Base-by-base conservation (phyloP, 768 basidiomycete species). In the Collybiopsis luxurians region DNA sequence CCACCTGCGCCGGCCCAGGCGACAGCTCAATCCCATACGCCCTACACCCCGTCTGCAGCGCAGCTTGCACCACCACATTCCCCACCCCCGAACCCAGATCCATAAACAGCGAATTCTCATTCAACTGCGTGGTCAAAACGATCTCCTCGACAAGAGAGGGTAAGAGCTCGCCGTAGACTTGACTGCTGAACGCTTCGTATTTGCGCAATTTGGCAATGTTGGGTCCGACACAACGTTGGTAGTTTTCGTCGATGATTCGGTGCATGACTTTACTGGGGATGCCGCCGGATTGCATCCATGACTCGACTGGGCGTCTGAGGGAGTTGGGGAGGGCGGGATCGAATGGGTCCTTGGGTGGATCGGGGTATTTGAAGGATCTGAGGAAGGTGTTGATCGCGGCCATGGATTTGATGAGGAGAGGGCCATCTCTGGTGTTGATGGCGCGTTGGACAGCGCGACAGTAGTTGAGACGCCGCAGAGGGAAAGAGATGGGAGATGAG, bases 191-290 rank as follows among this genome's bases (percentile, higher is more conserved):
- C 28, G 91, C 84, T 64, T 84, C 82, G 69, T 98, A 95, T 62
- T 86, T 83, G 65, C 81, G 86, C 53, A 98, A 79, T 56, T 79
- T 81, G 52, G 84, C 82, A n/a, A 95, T 84, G 63, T 90, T 84
- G 0, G 97, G 97, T 4, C 95, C 95, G 1, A 98, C 95, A 17
- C 86, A 84, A 26, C 97, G 84, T 66, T 98, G 93, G 65, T 99
- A 98, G 36, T 87, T 90, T 75, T 98, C 94, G 43, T 95, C 93
- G 52, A 90, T 78, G 47, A 96, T 81, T 40, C 88, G 85, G 74
- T 85, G 79, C 56, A 89, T 75, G 2, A 95, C 81, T 31, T 81
- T 78, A 46, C 83, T 75, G 0, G 86, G 89, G 26, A 95, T 66
- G 17, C 52, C 44, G 2, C 83, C 85, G 1, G 64, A 72, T 19